Base-by-base conservation (phyloP, 208 protist species). In the Leishmania aethiopica region DNA sequence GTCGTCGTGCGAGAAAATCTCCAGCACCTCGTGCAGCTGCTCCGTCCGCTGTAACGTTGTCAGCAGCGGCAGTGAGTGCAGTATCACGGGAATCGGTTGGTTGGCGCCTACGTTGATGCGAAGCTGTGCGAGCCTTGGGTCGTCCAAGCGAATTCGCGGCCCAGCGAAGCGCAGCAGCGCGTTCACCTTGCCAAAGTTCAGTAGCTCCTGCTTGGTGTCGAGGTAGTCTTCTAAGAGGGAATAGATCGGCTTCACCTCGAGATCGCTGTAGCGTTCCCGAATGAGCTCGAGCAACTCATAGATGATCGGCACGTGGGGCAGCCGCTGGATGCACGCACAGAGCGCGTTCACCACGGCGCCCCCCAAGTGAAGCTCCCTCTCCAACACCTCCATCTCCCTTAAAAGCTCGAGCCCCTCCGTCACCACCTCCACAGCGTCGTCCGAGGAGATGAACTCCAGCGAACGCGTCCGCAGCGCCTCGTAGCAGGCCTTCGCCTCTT, bases 1-100 rank as follows among this genome's bases (percentile, higher is more conserved):
- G 78, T 89, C 82, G 60, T 95, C 92, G 84, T 97, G 94, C 75
- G 92, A 95, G 77, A 97, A 86, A 55, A 95, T 89, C 22, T 91
- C 86, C n/a, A 96, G 82, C 3, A 88, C 88, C n/a, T 95, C 90
- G 51, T 81, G 73, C 45, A 97, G 84, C 81, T 94, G 90, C 19
- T 90, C 91, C 32, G 94, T 97, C 57, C 90, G 85, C 28, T 92
- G 79, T 32, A 96, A 84, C 11, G 92, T 95, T 42, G 86, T 87
- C 15, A 97, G 70, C 47, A 97, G 86, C 8, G 92, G 90, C 15
- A 97, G 80, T 10, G 92, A 92, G 60, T 91, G 90, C 45, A 94
- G 88, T 19, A 97, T 80, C 42, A 93, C 84, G n/a, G 90, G 84
- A 28, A 90, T 79, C 0, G 82, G 67, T 17, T 79, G 77, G 3